phyloP scores from a whole-genome alignment of 129 eudicot genomes.

The Tagetes patula region DNA sequence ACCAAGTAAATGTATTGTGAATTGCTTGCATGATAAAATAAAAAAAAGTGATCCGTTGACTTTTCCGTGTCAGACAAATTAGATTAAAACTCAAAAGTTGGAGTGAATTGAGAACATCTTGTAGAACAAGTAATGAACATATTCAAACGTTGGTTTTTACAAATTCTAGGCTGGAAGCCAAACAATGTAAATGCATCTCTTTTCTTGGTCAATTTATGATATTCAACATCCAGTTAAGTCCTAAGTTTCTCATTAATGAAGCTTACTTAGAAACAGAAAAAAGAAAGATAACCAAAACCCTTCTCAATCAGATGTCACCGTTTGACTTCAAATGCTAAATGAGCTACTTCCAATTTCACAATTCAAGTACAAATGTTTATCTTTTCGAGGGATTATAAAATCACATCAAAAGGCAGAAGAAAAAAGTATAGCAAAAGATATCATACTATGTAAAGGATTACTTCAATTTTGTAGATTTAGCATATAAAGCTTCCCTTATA shows the following conservation, averaged over 20 bases:
- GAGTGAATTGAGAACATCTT: neutral
- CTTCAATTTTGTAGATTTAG: neutral
- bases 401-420: neutral
- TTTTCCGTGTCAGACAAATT: neutral
- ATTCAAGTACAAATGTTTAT: neutral
- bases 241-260: neutral
- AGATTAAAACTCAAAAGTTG: neutral
- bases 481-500: slow-evolving; percentile 7
- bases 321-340: neutral
- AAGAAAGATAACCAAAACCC: neutral
- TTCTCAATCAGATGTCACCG: neutral
- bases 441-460: slow-evolving; percentile 1
- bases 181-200: neutral
- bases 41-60: neutral
- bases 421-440: neutral
- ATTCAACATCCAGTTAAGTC: neutral
- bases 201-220: neutral
- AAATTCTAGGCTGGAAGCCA: neutral
- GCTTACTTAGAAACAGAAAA: neutral
- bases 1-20: neutral
- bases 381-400: neutral
- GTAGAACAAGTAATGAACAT: neutral
- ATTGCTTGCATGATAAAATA: neutral
- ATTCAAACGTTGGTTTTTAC: neutral
- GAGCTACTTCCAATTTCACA: neutral